These are phyloP conservation scores for Colletotrichum shisoi DNA, from an alignment of 2,329 filamentous ascomycete species.

Conservation along the genomic window DNA sequence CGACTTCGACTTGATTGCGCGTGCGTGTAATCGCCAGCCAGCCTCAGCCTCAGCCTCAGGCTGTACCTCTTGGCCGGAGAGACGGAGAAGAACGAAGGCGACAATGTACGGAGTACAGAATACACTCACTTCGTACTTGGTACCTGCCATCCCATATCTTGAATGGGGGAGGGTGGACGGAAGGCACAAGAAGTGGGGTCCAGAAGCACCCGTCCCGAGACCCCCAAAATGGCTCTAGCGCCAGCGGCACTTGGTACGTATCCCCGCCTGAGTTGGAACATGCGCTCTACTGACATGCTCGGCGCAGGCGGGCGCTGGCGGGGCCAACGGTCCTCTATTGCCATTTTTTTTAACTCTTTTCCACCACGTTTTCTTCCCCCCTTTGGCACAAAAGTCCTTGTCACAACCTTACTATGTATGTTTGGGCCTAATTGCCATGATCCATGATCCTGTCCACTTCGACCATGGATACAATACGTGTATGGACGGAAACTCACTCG, in stretches of 20 bases:
- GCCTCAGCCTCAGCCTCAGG: neutral
- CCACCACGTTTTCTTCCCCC: slow-evolving; percentile 26
- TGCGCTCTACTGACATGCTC: neutral
- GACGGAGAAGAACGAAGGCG: neutral
- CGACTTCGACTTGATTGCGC: no score
- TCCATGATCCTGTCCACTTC: slow-evolving; percentile 6
- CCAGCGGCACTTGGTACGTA: slow-evolving; percentile 14
- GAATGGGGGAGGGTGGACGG: neutral
- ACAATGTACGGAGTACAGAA: no score
- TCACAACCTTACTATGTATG: neutral
- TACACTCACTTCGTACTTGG: no score
- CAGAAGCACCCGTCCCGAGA: slow-evolving; percentile 6
- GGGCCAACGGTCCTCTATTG: slow-evolving; percentile 18
- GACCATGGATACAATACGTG: no score
- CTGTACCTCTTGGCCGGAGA: neutral
- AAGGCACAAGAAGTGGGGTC: slow-evolving; percentile 11
- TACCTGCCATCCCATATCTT: no score
- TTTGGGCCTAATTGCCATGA: neutral
- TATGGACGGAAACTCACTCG: no score
- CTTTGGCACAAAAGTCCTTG: slow-evolving; percentile 1
- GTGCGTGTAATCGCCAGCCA: neutral
- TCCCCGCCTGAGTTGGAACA: slow-evolving; percentile 24
- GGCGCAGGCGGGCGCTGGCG: neutral
- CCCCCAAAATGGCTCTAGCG: slow-evolving; percentile 20
- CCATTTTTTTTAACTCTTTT: neutral